Evolutionary conservation across 345 rosid genomes (phyloP).

Genomic region (Citrus reticulata): DNA sequence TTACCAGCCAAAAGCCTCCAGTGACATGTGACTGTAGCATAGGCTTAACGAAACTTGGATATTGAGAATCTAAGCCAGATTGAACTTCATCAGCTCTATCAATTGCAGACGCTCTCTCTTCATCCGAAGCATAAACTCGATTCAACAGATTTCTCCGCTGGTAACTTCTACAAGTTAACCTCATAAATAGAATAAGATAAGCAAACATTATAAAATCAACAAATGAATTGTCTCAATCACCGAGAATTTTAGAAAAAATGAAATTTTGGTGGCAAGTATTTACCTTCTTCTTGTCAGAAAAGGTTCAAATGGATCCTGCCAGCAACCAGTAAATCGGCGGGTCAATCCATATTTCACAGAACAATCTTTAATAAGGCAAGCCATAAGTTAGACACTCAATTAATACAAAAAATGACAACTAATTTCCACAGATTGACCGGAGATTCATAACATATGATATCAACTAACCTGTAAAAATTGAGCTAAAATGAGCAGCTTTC

Average conservation of each 20-base stretch:
- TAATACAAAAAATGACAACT: background rate
- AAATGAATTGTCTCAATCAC: background rate
- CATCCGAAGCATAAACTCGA: conserved; percentile 57
- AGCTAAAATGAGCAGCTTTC: background rate
- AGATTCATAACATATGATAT: background rate
- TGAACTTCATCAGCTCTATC: conserved; percentile 45
- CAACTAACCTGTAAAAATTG: background rate
- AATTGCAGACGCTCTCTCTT: conserved; percentile 48
- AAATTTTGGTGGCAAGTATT: background rate
- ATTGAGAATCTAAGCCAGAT: conserved; percentile 26
- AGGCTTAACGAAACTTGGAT: conserved; percentile 47
- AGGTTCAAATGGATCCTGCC: conserved; percentile 8
- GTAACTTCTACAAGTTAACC: conserved; percentile 37
- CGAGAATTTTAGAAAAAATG: background rate
- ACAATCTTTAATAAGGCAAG: background rate
- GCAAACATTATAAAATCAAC: background rate
- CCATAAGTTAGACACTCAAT: background rate
- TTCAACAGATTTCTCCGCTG: conserved; percentile 44
- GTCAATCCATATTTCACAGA: background rate
- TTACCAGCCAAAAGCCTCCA: conserved; percentile 70
- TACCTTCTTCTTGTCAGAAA: conserved; percentile 9
- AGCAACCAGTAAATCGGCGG: background rate
- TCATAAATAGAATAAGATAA: background rate
- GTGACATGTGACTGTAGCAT: conserved; percentile 65
- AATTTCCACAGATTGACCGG: background rate